These are phyloP conservation scores for Tribonema minus DNA, from an alignment of 108 stramenopile species.

Conservation along the genomic window DNA sequence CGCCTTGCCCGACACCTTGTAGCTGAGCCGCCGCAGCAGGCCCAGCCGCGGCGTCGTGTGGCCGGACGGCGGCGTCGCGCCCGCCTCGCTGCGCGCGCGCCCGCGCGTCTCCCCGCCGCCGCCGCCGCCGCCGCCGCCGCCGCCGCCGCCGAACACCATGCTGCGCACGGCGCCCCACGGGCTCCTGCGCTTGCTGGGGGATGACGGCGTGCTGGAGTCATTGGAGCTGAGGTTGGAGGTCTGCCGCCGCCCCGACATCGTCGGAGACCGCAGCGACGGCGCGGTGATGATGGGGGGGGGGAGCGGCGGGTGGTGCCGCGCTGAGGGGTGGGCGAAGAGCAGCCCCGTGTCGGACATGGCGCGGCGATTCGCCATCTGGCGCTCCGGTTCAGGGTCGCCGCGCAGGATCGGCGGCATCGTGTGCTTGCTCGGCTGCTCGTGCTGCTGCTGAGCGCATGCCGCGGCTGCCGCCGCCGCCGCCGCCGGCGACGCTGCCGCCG, in stretches of 20 bases:
- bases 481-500: too few species aligned
- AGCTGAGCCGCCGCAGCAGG: background rate
- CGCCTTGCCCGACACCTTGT: background rate
- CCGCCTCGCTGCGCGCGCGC: background rate
- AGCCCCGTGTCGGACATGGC: background rate
- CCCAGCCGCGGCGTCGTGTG: background rate
- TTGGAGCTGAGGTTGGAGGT: too few species aligned
- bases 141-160: background rate
- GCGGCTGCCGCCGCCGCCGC: background rate
- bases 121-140: background rate
- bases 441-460: background rate
- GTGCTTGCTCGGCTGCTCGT: background rate
- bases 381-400: too few species aligned
- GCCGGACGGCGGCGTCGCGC: background rate
- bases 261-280: constrained; percentile 1
- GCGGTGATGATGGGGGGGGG: background rate
- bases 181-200: background rate
- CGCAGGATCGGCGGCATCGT: too few species aligned
- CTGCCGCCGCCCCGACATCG: background rate
- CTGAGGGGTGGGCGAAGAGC: background rate
- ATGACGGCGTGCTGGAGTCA: background rate
- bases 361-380: background rate
- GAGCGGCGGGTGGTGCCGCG: background rate
- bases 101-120: background rate
- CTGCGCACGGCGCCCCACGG: background rate